Evolutionary conservation across 352 stramenopile species (phyloP).

Genomic region (Peronosclerospora sorghi): DNA sequence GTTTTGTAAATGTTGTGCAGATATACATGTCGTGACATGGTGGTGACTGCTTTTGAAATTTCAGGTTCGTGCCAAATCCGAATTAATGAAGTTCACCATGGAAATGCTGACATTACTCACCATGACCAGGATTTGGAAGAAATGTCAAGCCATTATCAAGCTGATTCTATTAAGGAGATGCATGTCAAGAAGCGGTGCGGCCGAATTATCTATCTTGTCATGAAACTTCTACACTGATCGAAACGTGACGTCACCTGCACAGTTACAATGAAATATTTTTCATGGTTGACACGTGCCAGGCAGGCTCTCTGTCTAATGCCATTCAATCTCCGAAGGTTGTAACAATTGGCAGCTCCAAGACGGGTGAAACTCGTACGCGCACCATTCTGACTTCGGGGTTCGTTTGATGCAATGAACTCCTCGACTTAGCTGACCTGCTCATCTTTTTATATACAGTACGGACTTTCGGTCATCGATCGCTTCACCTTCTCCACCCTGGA

Average conservation of each 20-base stretch:
- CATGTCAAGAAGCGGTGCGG: constrained; percentile 86
- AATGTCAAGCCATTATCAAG: constrained; percentile 91
- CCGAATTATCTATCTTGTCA: too few relatives aligned
- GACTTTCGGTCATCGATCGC: too few relatives aligned
- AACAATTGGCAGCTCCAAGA: constrained; percentile 86
- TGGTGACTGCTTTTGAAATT: constrained; percentile 94
- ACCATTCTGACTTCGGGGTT: constrained; percentile 78
- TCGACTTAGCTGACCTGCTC: neutral
- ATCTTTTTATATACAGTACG: constrained; percentile 29
- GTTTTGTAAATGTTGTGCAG: constrained; percentile 4
- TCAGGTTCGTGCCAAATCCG: too few relatives aligned
- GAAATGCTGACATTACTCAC: constrained; percentile 2
- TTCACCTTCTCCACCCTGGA: constrained; percentile 86
- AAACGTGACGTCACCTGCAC: neutral
- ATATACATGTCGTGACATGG: too few relatives aligned
- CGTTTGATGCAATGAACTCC: neutral
- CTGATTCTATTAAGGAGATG: constrained; percentile 90
- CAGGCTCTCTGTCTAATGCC: too few relatives aligned
- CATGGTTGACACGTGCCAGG: constrained; percentile 97
- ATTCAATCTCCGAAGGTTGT: constrained; percentile 86
- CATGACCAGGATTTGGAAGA: too few relatives aligned
- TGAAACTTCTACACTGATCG: too few relatives aligned
- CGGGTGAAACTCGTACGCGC: constrained; percentile 91
- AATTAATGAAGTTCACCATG: too few relatives aligned
- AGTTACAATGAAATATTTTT: constrained; percentile 94